Percentiles rank a stretch among this genome's conserved stretches.
Evolutionary conservation across 2,329 filamentous ascomycete genomes (phyloP).

Genomic region (Colletotrichum lentis): DNA sequence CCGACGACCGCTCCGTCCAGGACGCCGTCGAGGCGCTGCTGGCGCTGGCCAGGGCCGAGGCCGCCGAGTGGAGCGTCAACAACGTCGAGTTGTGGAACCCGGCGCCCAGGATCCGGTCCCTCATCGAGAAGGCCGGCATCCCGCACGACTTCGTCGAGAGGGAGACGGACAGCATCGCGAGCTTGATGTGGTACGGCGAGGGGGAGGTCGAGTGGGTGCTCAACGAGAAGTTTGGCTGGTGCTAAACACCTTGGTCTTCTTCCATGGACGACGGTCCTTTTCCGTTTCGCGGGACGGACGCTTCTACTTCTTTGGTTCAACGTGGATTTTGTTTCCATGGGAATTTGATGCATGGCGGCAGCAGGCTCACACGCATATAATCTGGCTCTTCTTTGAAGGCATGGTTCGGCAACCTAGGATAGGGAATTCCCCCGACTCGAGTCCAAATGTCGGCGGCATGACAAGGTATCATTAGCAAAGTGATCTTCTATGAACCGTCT

Average conservation of each 20-base stretch:
- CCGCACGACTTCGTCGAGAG: constrained; percentile 61
- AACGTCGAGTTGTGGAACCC: constrained; percentile 88
- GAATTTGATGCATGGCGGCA: too few species aligned
- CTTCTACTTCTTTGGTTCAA: too few species aligned
- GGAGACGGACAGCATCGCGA: constrained; percentile 73
- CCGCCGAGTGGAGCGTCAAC: constrained; percentile 73
- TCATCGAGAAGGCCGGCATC: constrained; percentile 60
- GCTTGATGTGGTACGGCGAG: constrained; percentile 74
- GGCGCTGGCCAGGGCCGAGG: constrained; percentile 72
- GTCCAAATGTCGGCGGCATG: constrained; percentile 28
- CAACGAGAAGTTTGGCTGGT: constrained; percentile 84
- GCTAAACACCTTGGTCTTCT: constrained; percentile 55
- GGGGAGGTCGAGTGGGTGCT: constrained; percentile 73
- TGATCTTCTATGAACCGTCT: constrained; percentile 40
- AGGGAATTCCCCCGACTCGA: constrained; percentile 7
- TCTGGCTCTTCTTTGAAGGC: constrained; percentile 16
- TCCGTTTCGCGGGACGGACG: too few species aligned
- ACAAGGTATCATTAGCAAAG: constrained; percentile 40
- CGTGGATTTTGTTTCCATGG: too few species aligned
- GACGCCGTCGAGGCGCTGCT: constrained; percentile 70
- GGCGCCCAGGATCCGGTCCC: constrained; percentile 56
- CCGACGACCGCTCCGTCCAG: constrained; percentile 55
- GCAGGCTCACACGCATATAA: not conserved
- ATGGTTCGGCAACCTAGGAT: not conserved
- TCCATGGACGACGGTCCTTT: too few species aligned